Evolutionary conservation across 139 green algal species (phyloP), one percentile per base, ranked within the genome.

Genomic region (Micromonas pusilla): DNA sequence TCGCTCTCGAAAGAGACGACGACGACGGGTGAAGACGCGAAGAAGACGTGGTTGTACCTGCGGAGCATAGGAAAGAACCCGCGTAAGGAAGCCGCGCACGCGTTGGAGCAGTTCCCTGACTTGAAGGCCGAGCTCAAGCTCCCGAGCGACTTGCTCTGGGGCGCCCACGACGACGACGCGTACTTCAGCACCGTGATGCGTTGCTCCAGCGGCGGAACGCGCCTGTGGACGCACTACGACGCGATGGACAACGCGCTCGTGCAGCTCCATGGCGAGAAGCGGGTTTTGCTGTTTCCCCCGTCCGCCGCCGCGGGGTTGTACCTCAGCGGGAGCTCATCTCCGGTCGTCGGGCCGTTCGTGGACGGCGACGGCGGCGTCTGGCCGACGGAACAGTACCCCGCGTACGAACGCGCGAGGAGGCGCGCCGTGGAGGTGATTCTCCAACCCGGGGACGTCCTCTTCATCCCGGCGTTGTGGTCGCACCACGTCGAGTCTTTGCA

Each of bases 221-320:
- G 70, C 37, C 79, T 89, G 71, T 91, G 87, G 87, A 88, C 85
- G 32, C 87, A 91, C 76, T 91, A 86, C 73, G 87, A 91, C 71
- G 80, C 86, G 23, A 90, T 89, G 85, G 84, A 88, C 78, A 91
- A 89, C 81, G 19, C 88, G 34, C 83, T 91, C 25, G 71, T 88
- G 13, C 85, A 89, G 76, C 66, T 89, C 53, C 54, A 66, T 30
- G 87, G 87, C 30, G 73, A 60, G 63, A 91, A 91, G 82, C 75
- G 72, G 4, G 78, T 89, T 52, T 79, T 86, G 52, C 73, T 91
- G 68, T 89, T 85, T 79, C 82, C 80, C 3, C 87, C 87, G 1
- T 13, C 28, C n/a, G 28, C 26, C 16, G 1, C 30, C 16, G 72
- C 39, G 30, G 68, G 53, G 60, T 39, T 91, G 1, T 88, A 91